Evolutionary conservation across 2,329 filamentous ascomycete genomes (phyloP).

Genomic region (Leptographium procerum): DNA sequence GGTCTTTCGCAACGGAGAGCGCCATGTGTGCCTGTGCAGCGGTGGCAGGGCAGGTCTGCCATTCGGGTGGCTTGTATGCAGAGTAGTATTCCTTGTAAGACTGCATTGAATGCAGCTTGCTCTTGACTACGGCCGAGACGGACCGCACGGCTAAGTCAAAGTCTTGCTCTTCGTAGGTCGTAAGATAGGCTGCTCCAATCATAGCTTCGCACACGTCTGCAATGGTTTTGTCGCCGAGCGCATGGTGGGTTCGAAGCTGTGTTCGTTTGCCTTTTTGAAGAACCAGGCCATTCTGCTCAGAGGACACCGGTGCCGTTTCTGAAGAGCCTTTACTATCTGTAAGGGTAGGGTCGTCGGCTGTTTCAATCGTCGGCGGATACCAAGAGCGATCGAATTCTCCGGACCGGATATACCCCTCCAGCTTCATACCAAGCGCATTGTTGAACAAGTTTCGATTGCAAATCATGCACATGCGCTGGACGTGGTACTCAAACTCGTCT

Average conservation of each 20-base stretch:
- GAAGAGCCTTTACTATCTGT: not conserved
- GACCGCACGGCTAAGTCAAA: slow-evolving; percentile 50
- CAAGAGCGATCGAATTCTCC: slow-evolving; percentile 71
- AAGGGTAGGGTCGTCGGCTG: not conserved
- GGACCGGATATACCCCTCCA: slow-evolving; percentile 72
- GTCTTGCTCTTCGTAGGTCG: slow-evolving; percentile 24
- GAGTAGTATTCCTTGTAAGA: slow-evolving; percentile 63
- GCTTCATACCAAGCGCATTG: slow-evolving; percentile 53
- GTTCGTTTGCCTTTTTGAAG: slow-evolving; percentile 60
- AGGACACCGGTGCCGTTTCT: not conserved
- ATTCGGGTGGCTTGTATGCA: slow-evolving; percentile 57
- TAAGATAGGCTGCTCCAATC: slow-evolving; percentile 72
- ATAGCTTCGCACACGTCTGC: slow-evolving; percentile 92
- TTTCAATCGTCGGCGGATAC: slow-evolving; percentile 56
- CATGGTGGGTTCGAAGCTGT: slow-evolving; percentile 45
- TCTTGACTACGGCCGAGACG: slow-evolving; percentile 60
- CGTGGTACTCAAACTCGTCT: slow-evolving; percentile 79
- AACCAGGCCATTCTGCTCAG: slow-evolving; percentile 38
- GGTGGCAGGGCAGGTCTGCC: slow-evolving; percentile 52
- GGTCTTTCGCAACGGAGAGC: slow-evolving; percentile 45
- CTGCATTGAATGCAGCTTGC: slow-evolving; percentile 56
- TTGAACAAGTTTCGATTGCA: slow-evolving; percentile 87
- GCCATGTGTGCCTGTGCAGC: slow-evolving; percentile 60
- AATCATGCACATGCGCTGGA: slow-evolving; percentile 79
- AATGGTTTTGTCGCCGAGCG: slow-evolving; percentile 75